Evolutionary conservation across 2,329 filamentous ascomycete genomes (phyloP).

Genomic region (Zymoseptoria passerinii): DNA sequence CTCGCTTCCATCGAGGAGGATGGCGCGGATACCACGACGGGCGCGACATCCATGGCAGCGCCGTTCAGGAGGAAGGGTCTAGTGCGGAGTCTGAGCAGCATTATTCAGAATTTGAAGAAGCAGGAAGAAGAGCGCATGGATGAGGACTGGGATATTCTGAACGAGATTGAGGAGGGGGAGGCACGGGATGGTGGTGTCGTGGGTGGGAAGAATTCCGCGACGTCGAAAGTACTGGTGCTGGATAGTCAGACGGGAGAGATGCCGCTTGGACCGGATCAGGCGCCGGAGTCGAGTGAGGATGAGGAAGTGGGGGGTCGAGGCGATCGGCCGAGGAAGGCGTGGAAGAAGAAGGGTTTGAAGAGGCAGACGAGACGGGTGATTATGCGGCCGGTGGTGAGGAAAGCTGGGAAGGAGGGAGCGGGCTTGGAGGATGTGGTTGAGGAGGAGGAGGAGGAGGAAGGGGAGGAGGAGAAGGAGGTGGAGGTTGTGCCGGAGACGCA

Average conservation of each 20-base stretch:
- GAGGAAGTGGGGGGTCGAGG: constrained; percentile 39
- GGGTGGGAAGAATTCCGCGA: constrained; percentile 15
- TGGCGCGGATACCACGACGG: constrained; percentile 28
- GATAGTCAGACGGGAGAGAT: constrained; percentile 38
- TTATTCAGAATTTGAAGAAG: constrained; percentile 62
- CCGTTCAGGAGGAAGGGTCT: constrained; percentile 41
- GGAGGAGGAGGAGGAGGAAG: constrained; percentile 6
- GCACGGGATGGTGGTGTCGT: constrained; percentile 7
- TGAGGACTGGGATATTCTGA: constrained; percentile 65
- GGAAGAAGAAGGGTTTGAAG: constrained; percentile 80
- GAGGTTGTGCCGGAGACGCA: constrained; percentile 19
- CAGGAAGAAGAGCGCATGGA: constrained; percentile 62
- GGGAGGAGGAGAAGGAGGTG: constrained; percentile 5
- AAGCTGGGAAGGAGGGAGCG: constrained; percentile 20
- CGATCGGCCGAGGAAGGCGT: constrained; percentile 54
- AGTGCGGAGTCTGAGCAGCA: constrained; percentile 63
- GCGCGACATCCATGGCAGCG: constrained; percentile 13
- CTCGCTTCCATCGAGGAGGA: constrained; percentile 52
- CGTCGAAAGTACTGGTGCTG: constrained; percentile 31
- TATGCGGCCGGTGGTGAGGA: constrained; percentile 34
- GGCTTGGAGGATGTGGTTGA: constrained; percentile 9
- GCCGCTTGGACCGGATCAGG: constrained; percentile 39
- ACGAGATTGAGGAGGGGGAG: constrained; percentile 55
- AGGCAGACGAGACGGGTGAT: constrained; percentile 63
- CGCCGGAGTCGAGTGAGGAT: constrained; percentile 43